Base-by-base conservation (phyloP, 192 early-diverging fungal genomes). In the Linnemannia exigua region DNA sequence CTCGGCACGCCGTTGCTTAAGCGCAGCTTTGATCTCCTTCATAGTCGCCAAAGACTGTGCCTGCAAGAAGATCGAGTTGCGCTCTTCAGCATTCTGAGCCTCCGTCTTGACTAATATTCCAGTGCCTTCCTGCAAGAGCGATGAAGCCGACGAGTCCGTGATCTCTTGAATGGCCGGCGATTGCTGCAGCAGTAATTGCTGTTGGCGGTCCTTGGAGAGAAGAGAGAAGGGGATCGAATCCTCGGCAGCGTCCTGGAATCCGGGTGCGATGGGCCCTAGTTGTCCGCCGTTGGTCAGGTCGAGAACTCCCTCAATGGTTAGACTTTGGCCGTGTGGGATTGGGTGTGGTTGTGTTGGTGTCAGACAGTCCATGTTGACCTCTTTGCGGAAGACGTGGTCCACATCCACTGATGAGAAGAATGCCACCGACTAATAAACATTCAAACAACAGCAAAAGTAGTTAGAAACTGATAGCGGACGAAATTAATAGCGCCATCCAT, bases 351-450 rank as follows among this genome's bases (percentile, higher is more conserved):
- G 94, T 17, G 96, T 96, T 4, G 97, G 95, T 41, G 98, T 99
- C 25, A 96, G 69, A 76, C 98, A 98, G 37, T 88, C 82, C 94
- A 96, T 93, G 68, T 94, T 91, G 20, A 96, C 95, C 76, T 99
- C 98, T 79, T 99, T 99, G 36, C 98, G 92, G 74, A 99, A 86
- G 12, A 95, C 95, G 76, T 94, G 93, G 83, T 99, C 98, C 61
- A 99, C 89, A 87, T 99, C 98, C 31, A 99, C 95, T 16, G 94
- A 90, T 2, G 98, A 98, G 82, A 99, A 99, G 87, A 99, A 99
- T 0, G 96, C 96, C 44, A 97, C 94, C 68, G 92, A 94, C 92
- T 95, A 75, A 28, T 17, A 31, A 33, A 33, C 52, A 36, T 77
- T 48, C 8, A 37, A 37, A 31, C 37, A 17, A 52, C 31, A 38